Base-by-base conservation (phyloP, 495 filamentous ascomycete species). In the Hypomontagnella submonticulosa region DNA sequence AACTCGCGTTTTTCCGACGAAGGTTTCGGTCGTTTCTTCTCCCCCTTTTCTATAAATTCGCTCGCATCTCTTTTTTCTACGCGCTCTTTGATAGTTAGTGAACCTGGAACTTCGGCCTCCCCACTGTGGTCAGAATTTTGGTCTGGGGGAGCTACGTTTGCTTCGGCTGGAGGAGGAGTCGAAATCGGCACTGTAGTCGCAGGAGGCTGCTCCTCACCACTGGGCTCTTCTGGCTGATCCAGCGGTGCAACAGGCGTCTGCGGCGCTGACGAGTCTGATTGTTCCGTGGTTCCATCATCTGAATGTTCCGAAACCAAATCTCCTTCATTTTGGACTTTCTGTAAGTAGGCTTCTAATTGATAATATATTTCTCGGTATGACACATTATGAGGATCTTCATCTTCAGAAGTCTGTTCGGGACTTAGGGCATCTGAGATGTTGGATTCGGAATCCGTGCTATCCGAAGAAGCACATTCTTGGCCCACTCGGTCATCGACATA, bases 391-490 rank as follows among this genome's bases (percentile, higher is more conserved):
- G 33, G 6, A 33, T 0, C 1, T 41, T 58, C 55, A 18, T 50
- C 34, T 41, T 49, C 50, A 4, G 38, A 42, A 4, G 0, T 27
- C 12, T 38, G 19, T n/a, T 16, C n/a, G 4, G 7, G 4, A 16
- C 0, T 40, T 34, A 36, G 4, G 18, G 20, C 2, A 12, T 43
- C 46, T 4, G 38, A 32, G 19, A 12, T 34, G 1, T 12, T 16
- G 11, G 13, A 15, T 3, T 49, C 34, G 2, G 33, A 43, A 2
- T 59, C 54, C 0, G 48, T 53, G 18, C 34, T 10, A 0, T 65
- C 55, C 6, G 47, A 58, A 23, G 54, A 65, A 3, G 47, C 23
- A 54, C 53, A 53, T 4, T n/a, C 54, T 27, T 6, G 8, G 27
- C 38, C 0, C 34, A 18, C 20, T n/a, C 20, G 48, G 36, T 54